A percentile compares a stretch with the other conserved stretches of the same genome.
Conservation (phyloP, 2,329 filamentous ascomycete genomes). For the Scortechinia acanthostroma region DNA sequence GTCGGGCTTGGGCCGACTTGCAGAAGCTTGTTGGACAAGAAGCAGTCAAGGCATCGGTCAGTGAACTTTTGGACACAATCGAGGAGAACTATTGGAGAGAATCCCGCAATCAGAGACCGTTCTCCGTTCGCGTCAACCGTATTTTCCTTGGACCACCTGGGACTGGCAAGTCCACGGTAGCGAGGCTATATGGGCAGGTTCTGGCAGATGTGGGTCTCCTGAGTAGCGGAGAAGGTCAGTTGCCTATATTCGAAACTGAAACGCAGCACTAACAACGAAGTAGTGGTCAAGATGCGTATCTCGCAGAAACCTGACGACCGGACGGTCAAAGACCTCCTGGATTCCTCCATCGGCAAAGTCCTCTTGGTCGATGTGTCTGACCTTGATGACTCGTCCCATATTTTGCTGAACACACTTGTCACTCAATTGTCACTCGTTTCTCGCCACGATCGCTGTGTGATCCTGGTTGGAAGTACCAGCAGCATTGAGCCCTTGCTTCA, state of each 20-base stretch:
- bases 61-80: slow-evolving; percentile 45
- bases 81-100: slow-evolving; percentile 16
- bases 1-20: slow-evolving; percentile 47
- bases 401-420: slow-evolving; percentile 29
- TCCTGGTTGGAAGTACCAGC: not conserved
- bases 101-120: slow-evolving; percentile 10
- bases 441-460: not conserved
- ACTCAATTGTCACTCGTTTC: not conserved
- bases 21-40: slow-evolving; percentile 48
- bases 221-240: not conserved
- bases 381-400: no score
- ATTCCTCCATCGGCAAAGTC: slow-evolving; percentile 41
- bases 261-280: no score
- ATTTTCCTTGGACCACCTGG: slow-evolving; percentile 18
- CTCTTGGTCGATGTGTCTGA: slow-evolving; percentile 55
- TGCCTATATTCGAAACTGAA: no score
- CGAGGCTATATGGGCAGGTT: slow-evolving; percentile 16
- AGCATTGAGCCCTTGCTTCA: not conserved
- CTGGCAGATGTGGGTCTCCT: slow-evolving; percentile 12
- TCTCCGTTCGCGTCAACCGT: slow-evolving; percentile 14
- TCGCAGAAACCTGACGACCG: no score
- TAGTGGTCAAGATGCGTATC: no score
- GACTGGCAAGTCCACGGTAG: slow-evolving; percentile 19
- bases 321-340: slow-evolving; percentile 44
- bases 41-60: slow-evolving; percentile 49